A percentile compares a stretch with the other conserved stretches of the same genome.
Conservation (phyloP, 768 basidiomycete genomes). For the Dioszegia crocea region DNA sequence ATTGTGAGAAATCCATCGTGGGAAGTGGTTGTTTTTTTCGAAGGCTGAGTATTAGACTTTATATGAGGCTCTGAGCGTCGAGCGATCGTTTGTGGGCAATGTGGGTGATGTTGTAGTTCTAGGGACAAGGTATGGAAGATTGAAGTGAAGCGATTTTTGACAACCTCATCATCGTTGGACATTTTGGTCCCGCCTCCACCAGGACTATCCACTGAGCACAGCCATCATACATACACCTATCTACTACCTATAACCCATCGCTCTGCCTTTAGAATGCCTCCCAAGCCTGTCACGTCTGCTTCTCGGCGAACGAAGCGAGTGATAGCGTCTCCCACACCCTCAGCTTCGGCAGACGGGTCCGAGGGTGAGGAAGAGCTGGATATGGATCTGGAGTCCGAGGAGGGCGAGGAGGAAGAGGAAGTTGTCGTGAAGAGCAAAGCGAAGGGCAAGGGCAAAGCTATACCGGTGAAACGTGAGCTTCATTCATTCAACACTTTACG, state of each 20-base stretch:
- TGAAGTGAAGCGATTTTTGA: background rate
- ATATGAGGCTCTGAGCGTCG: background rate
- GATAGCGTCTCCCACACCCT: constrained; percentile 24
- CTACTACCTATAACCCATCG: background rate
- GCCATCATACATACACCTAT: background rate
- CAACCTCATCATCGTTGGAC: background rate
- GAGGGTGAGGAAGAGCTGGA: constrained; percentile 17
- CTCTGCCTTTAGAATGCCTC: background rate
- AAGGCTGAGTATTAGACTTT: background rate
- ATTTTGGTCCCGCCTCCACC: constrained; percentile 9
- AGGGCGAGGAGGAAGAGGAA: constrained; percentile 16
- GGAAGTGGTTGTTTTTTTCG: background rate
- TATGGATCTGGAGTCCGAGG: constrained; percentile 10
- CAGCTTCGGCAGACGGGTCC: background rate
- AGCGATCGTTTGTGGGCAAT: no score
- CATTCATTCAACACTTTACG: background rate
- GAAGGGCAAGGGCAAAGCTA: constrained; percentile 9
- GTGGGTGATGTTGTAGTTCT: no score
- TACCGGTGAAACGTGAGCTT: background rate
- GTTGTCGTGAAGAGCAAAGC: constrained; percentile 6
- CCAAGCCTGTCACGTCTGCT: constrained; percentile 7
- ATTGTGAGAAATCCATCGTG: constrained; percentile 82
- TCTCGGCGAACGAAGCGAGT: constrained; percentile 23
- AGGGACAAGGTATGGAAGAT: background rate
- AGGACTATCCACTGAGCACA: background rate